These are phyloP conservation scores for Rhodotorula taiwanensis DNA, from an alignment of 768 basidiomycete species.

Conservation along the genomic window DNA sequence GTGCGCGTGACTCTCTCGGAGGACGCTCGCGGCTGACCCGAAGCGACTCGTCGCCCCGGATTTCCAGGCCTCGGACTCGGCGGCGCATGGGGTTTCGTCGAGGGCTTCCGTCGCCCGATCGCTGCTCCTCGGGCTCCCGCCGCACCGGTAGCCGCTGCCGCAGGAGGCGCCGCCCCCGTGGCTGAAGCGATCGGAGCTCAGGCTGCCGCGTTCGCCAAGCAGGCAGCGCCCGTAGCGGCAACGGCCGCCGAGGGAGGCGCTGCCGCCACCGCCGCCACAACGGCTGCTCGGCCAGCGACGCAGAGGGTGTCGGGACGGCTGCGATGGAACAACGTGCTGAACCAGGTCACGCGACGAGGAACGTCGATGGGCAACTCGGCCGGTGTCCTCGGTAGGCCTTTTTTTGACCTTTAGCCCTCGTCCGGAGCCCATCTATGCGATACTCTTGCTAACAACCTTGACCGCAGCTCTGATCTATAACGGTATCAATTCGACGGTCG, in stretches of 20 bases:
- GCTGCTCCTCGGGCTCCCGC: constrained; percentile 26
- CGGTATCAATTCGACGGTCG: constrained; percentile 88
- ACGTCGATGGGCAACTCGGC: constrained; percentile 98
- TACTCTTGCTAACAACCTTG: background rate
- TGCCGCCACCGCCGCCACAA: background rate
- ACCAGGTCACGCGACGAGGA: constrained; percentile 91
- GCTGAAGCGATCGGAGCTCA: constrained; percentile 36
- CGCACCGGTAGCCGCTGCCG: constrained; percentile 8
- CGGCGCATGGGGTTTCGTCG: constrained; percentile 90
- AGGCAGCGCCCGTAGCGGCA: constrained; percentile 18
- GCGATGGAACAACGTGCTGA: constrained; percentile 93
- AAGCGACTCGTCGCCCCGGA: constrained; percentile 49
- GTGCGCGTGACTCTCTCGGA: no score
- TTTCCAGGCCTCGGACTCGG: constrained; percentile 81
- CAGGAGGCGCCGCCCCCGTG: constrained; percentile 13
- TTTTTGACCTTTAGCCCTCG: constrained; percentile 41
- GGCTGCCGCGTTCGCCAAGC: constrained; percentile 26
- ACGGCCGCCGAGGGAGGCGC: background rate
- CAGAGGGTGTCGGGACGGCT: constrained; percentile 45
- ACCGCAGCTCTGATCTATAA: constrained; percentile 85
- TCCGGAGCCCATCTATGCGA: constrained; percentile 18
- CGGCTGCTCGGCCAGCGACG: constrained; percentile 5
- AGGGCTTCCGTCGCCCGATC: constrained; percentile 73
- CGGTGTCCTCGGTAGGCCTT: constrained; percentile 80
- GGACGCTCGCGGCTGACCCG: no score